Evolutionary conservation across 1,284 basidiomycete species (phyloP), one percentile per base, ranked within the genome.

Genomic region (Apiotrichum gracile): DNA sequence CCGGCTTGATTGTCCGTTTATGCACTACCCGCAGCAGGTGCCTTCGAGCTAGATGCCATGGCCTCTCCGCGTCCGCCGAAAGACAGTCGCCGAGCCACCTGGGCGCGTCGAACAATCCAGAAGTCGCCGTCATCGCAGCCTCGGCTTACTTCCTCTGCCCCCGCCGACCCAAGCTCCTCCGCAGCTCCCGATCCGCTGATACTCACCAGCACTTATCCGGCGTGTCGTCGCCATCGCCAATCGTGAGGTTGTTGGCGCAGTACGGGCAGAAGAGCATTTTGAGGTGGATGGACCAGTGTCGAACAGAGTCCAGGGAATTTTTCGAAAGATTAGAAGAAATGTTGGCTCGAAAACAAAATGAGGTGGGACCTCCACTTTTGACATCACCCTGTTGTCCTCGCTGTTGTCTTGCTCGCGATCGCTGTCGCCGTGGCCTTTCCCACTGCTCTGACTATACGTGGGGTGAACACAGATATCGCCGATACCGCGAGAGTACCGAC

Each of bases 181-280:
- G 19, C 48, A 62, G 85, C 85, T 6, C 81, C 77, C 12, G 84
- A 85, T 22, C 41, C 24, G 21, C 24, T 4, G 3, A 22, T 19
- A 66, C 71, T 57, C 47, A 75, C 74, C 74, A 76, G 60, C 69
- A 67, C 55, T 76, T 70, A 27, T 69, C 65, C 16, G 59, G 63
- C 16, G 60, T 61, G 19, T 70, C 71, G 44, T 74, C 70, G 21
- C 61, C 57, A 53, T 67, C 66, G 19, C 72, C 73, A 48, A 97
- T 88, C 49, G 91, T 83, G 17, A 97, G 83, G 54, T 91, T 81
- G 73, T 97, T 97, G 43, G 90, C 85, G 70, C 94, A 98, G 51
- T 87, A 91, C 34, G 93, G 93, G 69, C 94, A 97, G 79, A 96
- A 96, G 26, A 94, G 80, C 91, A 92, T 91, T 26, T 41, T 13